These are phyloP conservation scores for Cenchrus americanus DNA, from an alignment of 176 grass and related monocot genomes.

Conservation along the genomic window DNA sequence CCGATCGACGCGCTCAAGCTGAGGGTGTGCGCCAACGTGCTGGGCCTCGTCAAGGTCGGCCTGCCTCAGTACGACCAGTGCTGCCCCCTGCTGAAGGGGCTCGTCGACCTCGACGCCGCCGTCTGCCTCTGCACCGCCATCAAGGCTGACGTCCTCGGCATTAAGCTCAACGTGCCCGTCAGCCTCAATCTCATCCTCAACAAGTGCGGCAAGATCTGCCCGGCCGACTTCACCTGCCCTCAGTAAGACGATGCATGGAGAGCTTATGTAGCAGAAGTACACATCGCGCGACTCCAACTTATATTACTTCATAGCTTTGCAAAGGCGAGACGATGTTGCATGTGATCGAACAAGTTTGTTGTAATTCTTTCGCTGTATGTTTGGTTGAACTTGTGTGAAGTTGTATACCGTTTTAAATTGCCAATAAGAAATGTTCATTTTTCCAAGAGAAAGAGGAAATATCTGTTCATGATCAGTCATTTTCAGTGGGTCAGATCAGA, in stretches of 20 bases:
- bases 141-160: constrained; percentile 14
- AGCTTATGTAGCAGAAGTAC: too few species aligned
- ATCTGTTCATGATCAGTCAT: too few species aligned
- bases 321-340: too few species aligned
- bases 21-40: constrained; percentile 41
- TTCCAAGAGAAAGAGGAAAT: too few species aligned
- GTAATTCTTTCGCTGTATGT: too few species aligned
- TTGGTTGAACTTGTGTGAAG: too few species aligned
- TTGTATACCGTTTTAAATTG: too few species aligned
- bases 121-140: constrained; percentile 34
- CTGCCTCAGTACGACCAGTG: neutral
- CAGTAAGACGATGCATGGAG: neutral
- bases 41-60: constrained; percentile 2
- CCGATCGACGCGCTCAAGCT: constrained; percentile 31
- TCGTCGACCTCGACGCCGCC: constrained; percentile 21
- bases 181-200: constrained; percentile 9
- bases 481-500: too few species aligned
- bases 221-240: constrained; percentile 33
- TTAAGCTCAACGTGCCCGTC: neutral
- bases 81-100: constrained; percentile 1
- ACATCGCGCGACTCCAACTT: too few species aligned
- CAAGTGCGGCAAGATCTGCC: constrained; percentile 25
- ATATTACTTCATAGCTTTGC: too few species aligned
- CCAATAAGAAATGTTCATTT: too few species aligned
- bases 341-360: too few species aligned